These are phyloP conservation scores for Rhodotorula taiwanensis DNA, from an alignment of 768 basidiomycete species.

Conservation along the genomic window DNA sequence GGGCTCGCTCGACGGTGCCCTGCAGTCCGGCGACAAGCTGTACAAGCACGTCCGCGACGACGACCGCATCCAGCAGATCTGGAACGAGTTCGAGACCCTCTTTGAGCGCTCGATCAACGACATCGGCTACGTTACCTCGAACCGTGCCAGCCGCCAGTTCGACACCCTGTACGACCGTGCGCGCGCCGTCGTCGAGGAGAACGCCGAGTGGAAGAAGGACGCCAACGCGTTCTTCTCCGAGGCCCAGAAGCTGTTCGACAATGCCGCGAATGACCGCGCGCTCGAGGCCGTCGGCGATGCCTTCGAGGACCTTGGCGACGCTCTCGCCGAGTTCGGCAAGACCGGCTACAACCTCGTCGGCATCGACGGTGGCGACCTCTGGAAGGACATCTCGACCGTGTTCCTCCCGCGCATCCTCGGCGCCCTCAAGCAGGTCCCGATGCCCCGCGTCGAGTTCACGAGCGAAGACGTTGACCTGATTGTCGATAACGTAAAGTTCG, in stretches of 20 bases:
- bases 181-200: conserved; percentile 43
- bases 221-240: conserved; percentile 44
- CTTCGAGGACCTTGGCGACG: conserved; percentile 45
- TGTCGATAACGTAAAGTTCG: conserved; percentile 46
- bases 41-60: conserved; percentile 46
- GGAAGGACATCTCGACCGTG: conserved; percentile 46
- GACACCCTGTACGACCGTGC: conserved; percentile 46
- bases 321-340: conserved; percentile 43
- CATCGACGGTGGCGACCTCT: conserved; percentile 44
- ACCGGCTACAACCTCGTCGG: conserved; percentile 43
- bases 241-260: conserved; percentile 28
- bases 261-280: conserved; percentile 42
- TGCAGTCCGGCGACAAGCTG: conserved; percentile 42
- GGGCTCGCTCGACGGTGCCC: conserved; percentile 44
- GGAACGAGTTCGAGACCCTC: conserved; percentile 42
- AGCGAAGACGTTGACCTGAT: conserved; percentile 45
- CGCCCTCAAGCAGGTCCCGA: conserved; percentile 47
- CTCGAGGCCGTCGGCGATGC: conserved; percentile 44
- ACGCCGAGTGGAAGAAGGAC: conserved; percentile 43
- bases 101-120: conserved; percentile 46
- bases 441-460: conserved; percentile 47
- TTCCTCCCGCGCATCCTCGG: conserved; percentile 45
- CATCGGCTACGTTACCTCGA: conserved; percentile 46
- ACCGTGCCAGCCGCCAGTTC: conserved; percentile 45
- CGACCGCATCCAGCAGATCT: conserved; percentile 44